Conservation (phyloP, 805 yeast species). For the Huiozyma naganishii region DNA sequence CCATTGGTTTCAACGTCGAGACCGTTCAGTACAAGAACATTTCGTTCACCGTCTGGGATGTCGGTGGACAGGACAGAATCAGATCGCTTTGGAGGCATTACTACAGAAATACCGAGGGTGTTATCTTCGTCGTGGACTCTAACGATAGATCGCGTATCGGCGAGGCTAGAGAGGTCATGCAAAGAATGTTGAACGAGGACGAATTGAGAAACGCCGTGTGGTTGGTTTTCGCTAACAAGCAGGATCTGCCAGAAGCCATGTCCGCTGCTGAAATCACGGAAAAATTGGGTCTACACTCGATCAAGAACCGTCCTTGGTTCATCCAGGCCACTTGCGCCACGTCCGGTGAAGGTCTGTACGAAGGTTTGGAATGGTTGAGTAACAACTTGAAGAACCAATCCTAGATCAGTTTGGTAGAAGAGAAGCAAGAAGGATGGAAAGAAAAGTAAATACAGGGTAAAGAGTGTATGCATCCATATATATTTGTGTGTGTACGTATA, state of each 20-base stretch:
- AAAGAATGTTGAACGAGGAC: constrained; percentile 96
- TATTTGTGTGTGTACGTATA: too few species aligned
- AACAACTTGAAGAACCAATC: constrained; percentile 73
- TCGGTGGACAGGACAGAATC: constrained; percentile 99
- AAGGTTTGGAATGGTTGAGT: constrained; percentile 95
- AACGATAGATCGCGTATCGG: constrained; percentile 96
- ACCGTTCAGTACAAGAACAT: constrained; percentile 96
- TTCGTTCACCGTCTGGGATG: constrained; percentile 97
- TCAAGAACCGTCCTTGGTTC: constrained; percentile 99
- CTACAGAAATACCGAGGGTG: constrained; percentile 98
- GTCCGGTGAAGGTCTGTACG: constrained; percentile 96
- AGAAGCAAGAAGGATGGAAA: too few species aligned
- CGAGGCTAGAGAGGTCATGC: constrained; percentile 97
- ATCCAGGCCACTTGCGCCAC: constrained; percentile 99
- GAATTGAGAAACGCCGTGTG: constrained; percentile 94
- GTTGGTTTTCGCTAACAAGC: constrained; percentile 95
- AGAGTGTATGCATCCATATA: too few species aligned
- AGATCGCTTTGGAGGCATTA: constrained; percentile 99
- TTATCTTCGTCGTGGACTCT: constrained; percentile 94
- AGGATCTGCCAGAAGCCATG: constrained; percentile 98
- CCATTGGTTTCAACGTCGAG: constrained; percentile 95
- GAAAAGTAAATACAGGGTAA: too few species aligned
- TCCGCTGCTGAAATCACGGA: constrained; percentile 97
- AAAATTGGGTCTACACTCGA: constrained; percentile 90
- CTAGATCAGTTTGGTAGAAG: constrained; percentile 10